Base-by-base conservation (phyloP, 108 stramenopile genomes). In the Fistulifera solaris region DNA sequence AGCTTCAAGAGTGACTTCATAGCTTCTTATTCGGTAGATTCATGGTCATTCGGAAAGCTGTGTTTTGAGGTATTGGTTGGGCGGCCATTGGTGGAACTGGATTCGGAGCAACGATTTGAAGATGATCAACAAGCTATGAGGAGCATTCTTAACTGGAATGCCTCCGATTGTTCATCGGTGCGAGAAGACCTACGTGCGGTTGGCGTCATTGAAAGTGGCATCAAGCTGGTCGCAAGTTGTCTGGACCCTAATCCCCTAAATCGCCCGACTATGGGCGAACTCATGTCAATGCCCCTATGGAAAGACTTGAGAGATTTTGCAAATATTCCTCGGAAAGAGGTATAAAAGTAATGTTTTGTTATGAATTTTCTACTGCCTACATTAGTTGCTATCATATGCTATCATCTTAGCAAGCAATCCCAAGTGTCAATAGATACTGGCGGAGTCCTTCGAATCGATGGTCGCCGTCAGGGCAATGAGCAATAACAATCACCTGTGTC, bases 11-110 rank as follows among this genome's bases (percentile, higher is more conserved):
- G 43, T 6, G 38, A 61, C 12, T 27, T 80, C 19, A 38, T 49
- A 21, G 66, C 81, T 16, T 45, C 48, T 15, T 66, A 68, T 17
- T 58, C 85, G 19, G 65, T 80, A 27, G 89, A 90, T 52, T 60
- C 76, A 45, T 90, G 89, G 89, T 75, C 65, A 14, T 87, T 85
- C 55, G 89, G 89, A 31, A 85, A 84, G 54, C 55, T 87, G 57
- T 54, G 78, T 42, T 90, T 76, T 50, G 89, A 90, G 63, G 72
- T 75, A 1, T 58, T 90, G 35, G 74, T 80, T 22, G 89, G 89
- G 22, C 70, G 76, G 48, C 74, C 83, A 16, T 52, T 90, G 59
- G 66, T 87, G 3, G 46, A 59, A 40, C 53, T 70, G 48, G 77
- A 80, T 41, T 16, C 48, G 10, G 27, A 48, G 21, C 44, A 50